Evolutionary conservation across 225 moss, liverwort and hornwort genomes (phyloP).

Genomic region (Thuidium tamariscinum): DNA sequence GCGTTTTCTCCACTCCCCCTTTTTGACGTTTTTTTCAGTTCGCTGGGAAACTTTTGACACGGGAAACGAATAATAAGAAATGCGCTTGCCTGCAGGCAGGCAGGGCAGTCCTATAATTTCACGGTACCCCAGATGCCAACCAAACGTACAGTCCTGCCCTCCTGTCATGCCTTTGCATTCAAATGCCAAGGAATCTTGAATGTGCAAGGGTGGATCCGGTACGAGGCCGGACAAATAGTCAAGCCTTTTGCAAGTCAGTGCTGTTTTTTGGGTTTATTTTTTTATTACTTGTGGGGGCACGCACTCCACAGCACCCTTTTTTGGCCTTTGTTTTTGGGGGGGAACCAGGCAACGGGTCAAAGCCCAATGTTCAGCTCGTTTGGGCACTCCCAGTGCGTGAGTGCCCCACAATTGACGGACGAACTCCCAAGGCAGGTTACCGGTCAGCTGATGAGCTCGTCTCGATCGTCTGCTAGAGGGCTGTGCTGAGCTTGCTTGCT

Average conservation of each 20-base stretch:
- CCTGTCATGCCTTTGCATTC: not conserved
- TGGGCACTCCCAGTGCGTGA: not conserved
- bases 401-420: not conserved
- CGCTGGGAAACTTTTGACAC: not conserved
- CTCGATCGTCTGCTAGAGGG: not conserved
- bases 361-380: not conserved
- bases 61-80: not conserved
- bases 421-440: not conserved
- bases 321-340: not conserved
- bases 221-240: not conserved
- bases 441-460: not conserved
- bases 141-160: not conserved
- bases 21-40: not conserved
- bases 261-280: not conserved
- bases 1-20: not conserved
- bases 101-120: conserved; percentile 7
- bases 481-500: not conserved
- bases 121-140: conserved; percentile 12
- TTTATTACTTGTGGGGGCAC: not conserved
- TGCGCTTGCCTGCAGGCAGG: not conserved
- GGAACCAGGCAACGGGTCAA: not conserved
- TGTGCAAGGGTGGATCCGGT: not conserved
- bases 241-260: not conserved
- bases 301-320: not conserved
- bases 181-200: not conserved